phyloP scores from a whole-genome alignment of 306 rosid species.

The Glycyrrhiza uralensis region DNA sequence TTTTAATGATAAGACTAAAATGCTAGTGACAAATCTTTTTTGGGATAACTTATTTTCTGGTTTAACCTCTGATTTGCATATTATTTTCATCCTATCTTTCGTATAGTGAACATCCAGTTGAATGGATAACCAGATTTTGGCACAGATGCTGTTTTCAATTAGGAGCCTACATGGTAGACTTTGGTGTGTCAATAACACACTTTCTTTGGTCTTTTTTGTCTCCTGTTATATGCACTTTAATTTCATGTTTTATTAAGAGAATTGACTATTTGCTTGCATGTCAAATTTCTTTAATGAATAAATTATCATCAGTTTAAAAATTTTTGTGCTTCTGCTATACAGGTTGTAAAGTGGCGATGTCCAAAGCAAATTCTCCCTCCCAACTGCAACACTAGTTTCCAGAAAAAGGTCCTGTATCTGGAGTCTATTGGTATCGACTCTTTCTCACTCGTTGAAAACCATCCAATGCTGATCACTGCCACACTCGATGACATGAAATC shows the following conservation, averaged over 20 bases:
- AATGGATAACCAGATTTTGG: slow-evolving; percentile 50
- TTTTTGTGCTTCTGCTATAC: slow-evolving; percentile 19
- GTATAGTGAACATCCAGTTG: slow-evolving; percentile 37
- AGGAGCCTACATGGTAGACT: slow-evolving; percentile 40
- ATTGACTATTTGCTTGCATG: background rate
- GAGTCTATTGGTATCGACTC: slow-evolving; percentile 85
- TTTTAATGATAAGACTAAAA: background rate
- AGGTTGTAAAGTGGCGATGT: slow-evolving; percentile 52
- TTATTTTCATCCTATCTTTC: background rate
- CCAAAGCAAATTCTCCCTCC: slow-evolving; percentile 39
- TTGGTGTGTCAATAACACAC: background rate
- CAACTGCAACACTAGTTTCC: slow-evolving; percentile 38
- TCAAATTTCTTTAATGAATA: background rate
- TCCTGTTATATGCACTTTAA: background rate
- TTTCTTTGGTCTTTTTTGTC: slow-evolving; percentile 10
- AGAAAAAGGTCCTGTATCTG: slow-evolving; percentile 64
- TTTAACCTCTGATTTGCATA: background rate
- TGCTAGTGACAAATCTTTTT: background rate
- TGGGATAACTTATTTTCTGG: background rate
- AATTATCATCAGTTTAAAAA: slow-evolving; percentile 11
- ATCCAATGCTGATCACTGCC: slow-evolving; percentile 59
- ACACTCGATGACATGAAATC: slow-evolving; percentile 60
- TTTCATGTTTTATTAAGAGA: background rate
- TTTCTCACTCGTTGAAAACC: slow-evolving; percentile 55
- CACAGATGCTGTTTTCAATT: slow-evolving; percentile 54